These are phyloP conservation scores for Taphrina populina DNA, from an alignment of 1,139 yeast species.

Conservation along the genomic window DNA sequence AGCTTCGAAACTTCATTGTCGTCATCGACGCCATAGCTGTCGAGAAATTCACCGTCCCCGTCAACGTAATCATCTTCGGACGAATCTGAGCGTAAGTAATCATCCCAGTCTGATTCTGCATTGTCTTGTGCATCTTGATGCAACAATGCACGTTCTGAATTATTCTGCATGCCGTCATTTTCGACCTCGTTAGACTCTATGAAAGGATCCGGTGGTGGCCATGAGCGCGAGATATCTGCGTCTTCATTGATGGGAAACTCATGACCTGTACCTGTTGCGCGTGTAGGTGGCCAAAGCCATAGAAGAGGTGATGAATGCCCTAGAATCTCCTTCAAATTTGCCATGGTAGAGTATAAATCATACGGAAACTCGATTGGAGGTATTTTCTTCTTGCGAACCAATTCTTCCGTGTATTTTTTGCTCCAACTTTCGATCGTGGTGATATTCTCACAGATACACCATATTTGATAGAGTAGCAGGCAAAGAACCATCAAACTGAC, in stretches of 20 bases:
- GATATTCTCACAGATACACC: conserved; percentile 64
- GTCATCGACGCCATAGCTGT: conserved; percentile 26
- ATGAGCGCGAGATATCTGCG: conserved; percentile 7
- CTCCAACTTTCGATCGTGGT: conserved; percentile 96
- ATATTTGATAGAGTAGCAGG: conserved; percentile 57
- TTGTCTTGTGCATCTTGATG: neutral
- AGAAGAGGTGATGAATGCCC: conserved; percentile 13
- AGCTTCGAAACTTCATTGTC: conserved; percentile 4
- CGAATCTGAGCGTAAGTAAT: conserved; percentile 8
- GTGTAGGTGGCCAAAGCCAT: conserved; percentile 29
- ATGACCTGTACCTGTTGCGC: conserved; percentile 31
- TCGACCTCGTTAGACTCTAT: neutral
- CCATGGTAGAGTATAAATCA: conserved; percentile 50
- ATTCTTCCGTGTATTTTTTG: conserved; percentile 67
- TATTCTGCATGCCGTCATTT: neutral
- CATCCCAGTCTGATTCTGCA: neutral
- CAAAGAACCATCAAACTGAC: conserved; percentile 57
- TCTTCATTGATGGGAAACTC: conserved; percentile 38
- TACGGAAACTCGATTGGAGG: conserved; percentile 66
- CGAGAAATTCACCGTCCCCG: conserved; percentile 24
- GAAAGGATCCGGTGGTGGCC: conserved; percentile 17
- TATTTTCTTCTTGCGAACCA: conserved; percentile 37
- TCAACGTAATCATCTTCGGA: conserved; percentile 14
- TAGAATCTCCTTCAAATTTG: conserved; percentile 16
- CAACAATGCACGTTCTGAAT: no score